These are phyloP conservation scores for Talaromyces albobiverticillius DNA, from an alignment of 2,329 filamentous ascomycete genomes.

Conservation along the genomic window DNA sequence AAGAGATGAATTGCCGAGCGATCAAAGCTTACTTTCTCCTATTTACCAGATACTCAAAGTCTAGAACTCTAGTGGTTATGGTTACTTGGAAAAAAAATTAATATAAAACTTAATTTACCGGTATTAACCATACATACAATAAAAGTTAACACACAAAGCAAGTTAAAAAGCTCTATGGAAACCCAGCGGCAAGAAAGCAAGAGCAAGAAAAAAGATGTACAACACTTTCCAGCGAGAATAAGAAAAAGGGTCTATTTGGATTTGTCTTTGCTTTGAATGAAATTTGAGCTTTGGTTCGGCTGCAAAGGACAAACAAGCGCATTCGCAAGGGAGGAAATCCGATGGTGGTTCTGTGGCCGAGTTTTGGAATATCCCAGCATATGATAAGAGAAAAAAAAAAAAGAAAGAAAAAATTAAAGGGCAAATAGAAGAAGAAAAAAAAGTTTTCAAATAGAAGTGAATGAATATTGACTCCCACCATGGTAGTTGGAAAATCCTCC, in stretches of 20 bases:
- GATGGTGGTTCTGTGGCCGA: slow-evolving; percentile 6
- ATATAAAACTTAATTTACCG: slow-evolving; percentile 10
- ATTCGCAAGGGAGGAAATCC: background rate
- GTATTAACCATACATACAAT: slow-evolving; percentile 18
- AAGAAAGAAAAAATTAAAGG: background rate
- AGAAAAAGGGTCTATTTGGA: background rate
- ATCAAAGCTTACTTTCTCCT: too few relatives aligned
- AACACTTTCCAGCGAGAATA: slow-evolving; percentile 11
- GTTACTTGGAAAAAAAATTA: background rate
- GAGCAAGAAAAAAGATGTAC: slow-evolving; percentile 12
- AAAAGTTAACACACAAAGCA: slow-evolving; percentile 13
- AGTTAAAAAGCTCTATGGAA: slow-evolving; percentile 15
- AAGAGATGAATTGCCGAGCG: too few relatives aligned
- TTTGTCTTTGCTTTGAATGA: background rate
- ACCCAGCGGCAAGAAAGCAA: slow-evolving; percentile 10
- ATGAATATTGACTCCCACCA: slow-evolving; percentile 10
- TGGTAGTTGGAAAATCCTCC: background rate
- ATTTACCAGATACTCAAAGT: too few relatives aligned
- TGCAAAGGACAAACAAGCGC: background rate
- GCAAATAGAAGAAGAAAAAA: slow-evolving; percentile 9
- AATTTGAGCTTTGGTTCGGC: background rate
- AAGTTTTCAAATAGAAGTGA: slow-evolving; percentile 3
- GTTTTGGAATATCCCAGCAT: slow-evolving; percentile 10
- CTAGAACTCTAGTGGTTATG: too few relatives aligned
- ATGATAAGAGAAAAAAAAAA: slow-evolving; percentile 1